Evolutionary conservation across 306 rosid species (phyloP).

Genomic region (Vigna trinervia): DNA sequence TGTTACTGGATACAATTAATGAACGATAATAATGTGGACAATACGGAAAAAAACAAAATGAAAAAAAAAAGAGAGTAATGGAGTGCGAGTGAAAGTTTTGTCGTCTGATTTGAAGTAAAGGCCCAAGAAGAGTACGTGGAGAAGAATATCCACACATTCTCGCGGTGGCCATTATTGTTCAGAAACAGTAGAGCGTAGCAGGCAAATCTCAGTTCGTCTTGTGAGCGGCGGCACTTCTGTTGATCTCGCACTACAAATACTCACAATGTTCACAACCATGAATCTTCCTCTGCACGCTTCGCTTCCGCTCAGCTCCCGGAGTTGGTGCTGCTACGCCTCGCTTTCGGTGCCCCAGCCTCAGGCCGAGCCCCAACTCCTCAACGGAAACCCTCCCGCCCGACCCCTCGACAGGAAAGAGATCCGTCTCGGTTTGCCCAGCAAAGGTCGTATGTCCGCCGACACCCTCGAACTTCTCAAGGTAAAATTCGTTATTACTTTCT

Average conservation of each 20-base stretch:
- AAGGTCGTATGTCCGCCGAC: slow-evolving; percentile 89
- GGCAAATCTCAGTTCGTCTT: neutral
- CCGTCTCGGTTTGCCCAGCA: slow-evolving; percentile 89
- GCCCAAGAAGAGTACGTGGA: neutral
- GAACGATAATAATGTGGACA: no score
- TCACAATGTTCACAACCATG: slow-evolving; percentile 36
- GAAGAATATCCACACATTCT: neutral
- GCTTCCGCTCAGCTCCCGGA: slow-evolving; percentile 26
- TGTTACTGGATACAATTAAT: no score
- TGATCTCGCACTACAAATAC: neutral
- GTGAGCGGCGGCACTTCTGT: neutral
- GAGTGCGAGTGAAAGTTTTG: no score
- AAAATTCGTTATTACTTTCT: neutral
- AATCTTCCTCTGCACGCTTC: slow-evolving; percentile 28
- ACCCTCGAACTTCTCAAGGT: slow-evolving; percentile 91
- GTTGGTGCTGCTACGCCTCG: slow-evolving; percentile 49
- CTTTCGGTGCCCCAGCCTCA: slow-evolving; percentile 56
- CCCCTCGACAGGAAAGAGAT: slow-evolving; percentile 54
- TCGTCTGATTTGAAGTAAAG: neutral
- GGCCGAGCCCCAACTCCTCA: slow-evolving; percentile 53
- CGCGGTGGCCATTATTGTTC: neutral
- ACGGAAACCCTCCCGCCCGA: slow-evolving; percentile 47
- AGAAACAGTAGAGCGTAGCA: neutral
- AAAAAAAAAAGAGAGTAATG: no score
- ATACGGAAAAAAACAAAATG: no score